These are phyloP conservation scores for Boletus sp. DNA, from an alignment of 1,284 basidiomycete genomes.

Conservation along the genomic window DNA sequence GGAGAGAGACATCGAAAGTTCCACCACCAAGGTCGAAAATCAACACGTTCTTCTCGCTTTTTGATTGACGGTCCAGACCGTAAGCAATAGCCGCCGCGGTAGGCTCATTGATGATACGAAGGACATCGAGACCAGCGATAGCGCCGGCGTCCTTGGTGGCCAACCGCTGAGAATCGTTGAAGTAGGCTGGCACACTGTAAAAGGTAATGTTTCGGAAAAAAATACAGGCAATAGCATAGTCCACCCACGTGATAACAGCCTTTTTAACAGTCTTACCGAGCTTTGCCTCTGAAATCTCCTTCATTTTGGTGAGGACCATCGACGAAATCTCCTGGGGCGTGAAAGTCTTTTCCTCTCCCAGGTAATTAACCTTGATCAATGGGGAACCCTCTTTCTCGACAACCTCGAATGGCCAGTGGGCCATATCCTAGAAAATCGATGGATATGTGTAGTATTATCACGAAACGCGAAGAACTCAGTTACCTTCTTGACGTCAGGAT, in stretches of 20 bases:
- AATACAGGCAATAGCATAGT: neutral
- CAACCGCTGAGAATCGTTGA: slow-evolving; percentile 95
- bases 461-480: slow-evolving; percentile 1
- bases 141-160: slow-evolving; percentile 95
- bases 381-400: slow-evolving; percentile 93
- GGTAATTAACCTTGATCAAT: slow-evolving; percentile 92
- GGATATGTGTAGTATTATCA: slow-evolving; percentile 1
- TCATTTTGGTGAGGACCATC: slow-evolving; percentile 99
- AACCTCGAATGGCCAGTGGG: slow-evolving; percentile 95
- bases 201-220: neutral
- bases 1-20: slow-evolving; percentile 96
- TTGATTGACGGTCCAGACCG: slow-evolving; percentile 86
- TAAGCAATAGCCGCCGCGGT: slow-evolving; percentile 94
- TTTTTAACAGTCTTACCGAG: slow-evolving; percentile 94
- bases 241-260: slow-evolving; percentile 83
- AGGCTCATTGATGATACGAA: slow-evolving; percentile 97
- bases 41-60: slow-evolving; percentile 95
- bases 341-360: slow-evolving; percentile 92
- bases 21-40: slow-evolving; percentile 99
- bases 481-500: slow-evolving; percentile 85
- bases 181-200: slow-evolving; percentile 86
- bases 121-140: slow-evolving; percentile 90
- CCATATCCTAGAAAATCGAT: slow-evolving; percentile 60
- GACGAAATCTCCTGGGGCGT: slow-evolving; percentile 97
- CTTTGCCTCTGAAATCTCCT: slow-evolving; percentile 98